These are phyloP conservation scores for Alternaria triticina DNA, from an alignment of 2,329 filamentous ascomycete species.

Conservation along the genomic window DNA sequence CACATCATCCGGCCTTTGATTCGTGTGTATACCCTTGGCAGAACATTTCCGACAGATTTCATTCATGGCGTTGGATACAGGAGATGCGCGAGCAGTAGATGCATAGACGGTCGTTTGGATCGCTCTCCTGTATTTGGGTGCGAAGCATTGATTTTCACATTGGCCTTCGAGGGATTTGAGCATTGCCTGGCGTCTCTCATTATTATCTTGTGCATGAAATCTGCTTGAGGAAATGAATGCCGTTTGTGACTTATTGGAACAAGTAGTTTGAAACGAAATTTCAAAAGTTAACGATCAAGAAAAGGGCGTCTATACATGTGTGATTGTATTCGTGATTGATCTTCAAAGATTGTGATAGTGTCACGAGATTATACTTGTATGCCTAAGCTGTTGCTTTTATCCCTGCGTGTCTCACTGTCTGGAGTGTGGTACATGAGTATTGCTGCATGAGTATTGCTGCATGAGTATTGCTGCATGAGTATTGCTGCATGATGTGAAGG, in stretches of 20 bases:
- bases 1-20: slow-evolving; percentile 1
- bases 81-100: slow-evolving; percentile 31
- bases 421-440: not conserved
- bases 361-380: not conserved
- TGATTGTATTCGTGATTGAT: not conserved
- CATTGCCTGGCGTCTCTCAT: slow-evolving; percentile 7
- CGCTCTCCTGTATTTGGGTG: slow-evolving; percentile 5
- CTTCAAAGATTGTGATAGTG: not conserved
- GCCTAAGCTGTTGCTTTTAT: not conserved
- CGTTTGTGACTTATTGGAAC: not conserved
- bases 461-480: no score
- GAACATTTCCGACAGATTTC: slow-evolving; percentile 16
- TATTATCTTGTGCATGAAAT: not conserved
- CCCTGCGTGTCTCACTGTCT: not conserved
- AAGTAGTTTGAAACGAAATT: not conserved
- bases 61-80: slow-evolving; percentile 35
- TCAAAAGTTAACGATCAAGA: not conserved
- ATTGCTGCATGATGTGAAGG: not conserved
- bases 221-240: not conserved
- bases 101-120: slow-evolving; percentile 16
- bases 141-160: slow-evolving; percentile 14
- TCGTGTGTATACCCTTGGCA: slow-evolving; percentile 30
- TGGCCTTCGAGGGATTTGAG: slow-evolving; percentile 12
- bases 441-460: not conserved
- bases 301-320: not conserved